Evolutionary conservation across 257 asterid genomes (phyloP), one percentile per base, ranked within the genome.

Genomic region (Petunia axillaris): DNA sequence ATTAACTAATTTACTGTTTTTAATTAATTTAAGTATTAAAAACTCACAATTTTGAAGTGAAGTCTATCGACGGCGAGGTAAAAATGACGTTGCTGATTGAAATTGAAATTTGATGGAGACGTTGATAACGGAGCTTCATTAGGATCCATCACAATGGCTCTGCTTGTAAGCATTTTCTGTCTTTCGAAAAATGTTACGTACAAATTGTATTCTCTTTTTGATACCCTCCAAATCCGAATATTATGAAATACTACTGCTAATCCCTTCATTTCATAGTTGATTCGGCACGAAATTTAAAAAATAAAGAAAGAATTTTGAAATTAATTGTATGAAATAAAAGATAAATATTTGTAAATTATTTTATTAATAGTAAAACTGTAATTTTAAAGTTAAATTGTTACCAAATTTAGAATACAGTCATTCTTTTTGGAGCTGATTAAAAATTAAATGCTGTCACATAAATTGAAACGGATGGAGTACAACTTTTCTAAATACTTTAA

Each of bases 41-140:
- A 66, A 39, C 39, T 64, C 50, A 95, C 99, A 97, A 92, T 91
- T 84, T 93, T 95, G 94, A 91, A 95, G 46, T 91, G 94, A 66
- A 85, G 81, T 63, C 98, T 87, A 71, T 95, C 99, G 71, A 95
- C 97, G 64, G 99, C 99, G 39, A 93, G 98, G 85, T 93, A 95
- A 87, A 90, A 93, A 86, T 95, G 99, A 85, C 97, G 91, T 63
- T 91, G 97, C n/a, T 87, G 93, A 66, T 93, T 94, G 90, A 82
- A 79, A 83, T 37, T 83, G 64, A 90, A 80, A 52, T 86, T 88
- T 15, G 95, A 88, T 5, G 97, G 91, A 64, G 97, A 87, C 43
- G 91, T 87, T 62, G 97, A 87, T 9, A 84, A 83, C 55, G 93
- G 59, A 62, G 93, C 78, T 78, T 92, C 98, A 11, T 63, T 70